Conservation (phyloP, 257 asterid genomes). For the Dorcoceras hygrometricum region DNA sequence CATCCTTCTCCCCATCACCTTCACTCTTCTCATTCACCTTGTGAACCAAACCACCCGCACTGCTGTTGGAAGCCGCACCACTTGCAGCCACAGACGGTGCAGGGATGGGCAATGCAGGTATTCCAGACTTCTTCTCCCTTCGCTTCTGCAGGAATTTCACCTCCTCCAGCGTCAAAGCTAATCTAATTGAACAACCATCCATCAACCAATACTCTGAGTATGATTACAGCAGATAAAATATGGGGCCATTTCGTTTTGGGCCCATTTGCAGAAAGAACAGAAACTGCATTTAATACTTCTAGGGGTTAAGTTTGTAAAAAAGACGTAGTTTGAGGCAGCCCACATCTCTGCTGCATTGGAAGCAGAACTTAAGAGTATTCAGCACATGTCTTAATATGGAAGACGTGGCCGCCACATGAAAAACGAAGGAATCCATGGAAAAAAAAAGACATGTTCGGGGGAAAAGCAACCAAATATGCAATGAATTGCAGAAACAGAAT, state of each 20-base stretch:
- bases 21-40: constrained; percentile 52
- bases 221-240: too few relatives aligned
- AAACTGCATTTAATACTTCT: neutral
- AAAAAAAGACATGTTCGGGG: too few relatives aligned
- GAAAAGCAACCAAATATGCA: neutral
- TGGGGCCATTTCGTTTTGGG: too few relatives aligned
- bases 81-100: constrained; percentile 33
- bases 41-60: constrained; percentile 38
- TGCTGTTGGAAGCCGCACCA: constrained; percentile 23
- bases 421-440: neutral
- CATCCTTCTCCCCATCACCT: constrained; percentile 86
- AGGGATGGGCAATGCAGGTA: constrained; percentile 56
- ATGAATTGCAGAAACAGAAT: neutral
- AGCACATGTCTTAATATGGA: neutral
- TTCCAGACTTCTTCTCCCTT: constrained; percentile 82
- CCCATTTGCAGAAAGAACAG: neutral
- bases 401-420: neutral
- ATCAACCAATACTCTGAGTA: neutral
- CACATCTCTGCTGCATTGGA: too few relatives aligned
- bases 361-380: too few relatives aligned
- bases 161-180: constrained; percentile 74
- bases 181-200: constrained; percentile 31
- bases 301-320: constrained; percentile 6
- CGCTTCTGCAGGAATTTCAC: constrained; percentile 89
- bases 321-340: too few relatives aligned